Base-by-base conservation (phyloP, 2,329 filamentous ascomycete species). In the Phyllosticta paracitricarpa region DNA sequence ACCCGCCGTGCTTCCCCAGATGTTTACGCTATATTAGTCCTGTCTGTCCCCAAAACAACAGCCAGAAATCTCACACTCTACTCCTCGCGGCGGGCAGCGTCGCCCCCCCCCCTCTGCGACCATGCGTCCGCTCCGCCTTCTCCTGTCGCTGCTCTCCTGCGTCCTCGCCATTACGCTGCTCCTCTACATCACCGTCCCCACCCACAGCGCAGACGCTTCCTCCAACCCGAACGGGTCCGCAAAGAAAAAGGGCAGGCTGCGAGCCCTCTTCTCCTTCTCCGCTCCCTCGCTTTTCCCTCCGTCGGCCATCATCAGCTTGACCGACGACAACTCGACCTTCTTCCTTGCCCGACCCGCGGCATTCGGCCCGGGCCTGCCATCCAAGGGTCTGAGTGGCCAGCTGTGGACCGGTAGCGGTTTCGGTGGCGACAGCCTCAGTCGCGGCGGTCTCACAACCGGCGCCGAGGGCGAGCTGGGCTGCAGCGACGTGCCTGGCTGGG, bases 321-420 rank as follows among this genome's bases (percentile, higher is more conserved):
- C 92, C 70, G 91, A 97, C 75, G 94, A 99, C 76, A 99, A 99
- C 75, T 96, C 91, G 67, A 99, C 94, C 12, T 96, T 95, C 67
- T 99, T 99, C 77, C 82, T 96, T 61, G 92, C 94, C 53, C 83
- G 94, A 56, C 94, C 94, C 63, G 94, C 94, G 59, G 92, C 91
- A 51, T 99, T 97, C 76, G 94, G 94, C 0, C 91, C 94, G 4
- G 77, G 83, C 51, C 78, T 99, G 51, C 89, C 89, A 0, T 74
- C 79, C 12, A 84, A 83, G 62, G 93, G 94, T 26, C 76, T 97
- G 65, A 96, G 89, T 70, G 92, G 91, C 17, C 89, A 92, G 71
- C 78, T 99, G 58, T 97, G 93, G 93, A 89, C 96, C 61, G 93
- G 93, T 4, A 93, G 87, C 69, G 91, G 91, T 24, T 97, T 97